Percentiles rank a stretch among this genome's conserved stretches.
Evolutionary conservation across 208 protist species (phyloP).

Genomic region (Naegleria lovaniensis): DNA sequence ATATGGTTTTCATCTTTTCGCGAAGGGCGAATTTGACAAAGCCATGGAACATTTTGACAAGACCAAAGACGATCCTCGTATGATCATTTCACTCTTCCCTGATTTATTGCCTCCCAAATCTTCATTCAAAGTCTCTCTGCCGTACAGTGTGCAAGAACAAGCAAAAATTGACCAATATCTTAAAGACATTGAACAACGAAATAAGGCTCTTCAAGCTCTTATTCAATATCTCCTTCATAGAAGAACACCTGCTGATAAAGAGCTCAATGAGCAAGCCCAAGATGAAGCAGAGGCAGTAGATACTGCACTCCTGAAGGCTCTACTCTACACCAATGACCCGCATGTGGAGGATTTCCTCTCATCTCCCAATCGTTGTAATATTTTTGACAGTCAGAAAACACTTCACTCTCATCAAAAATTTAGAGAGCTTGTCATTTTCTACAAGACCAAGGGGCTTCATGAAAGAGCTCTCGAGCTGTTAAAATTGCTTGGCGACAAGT

Average conservation of each 20-base stretch:
- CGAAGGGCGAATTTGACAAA: constrained; percentile 18
- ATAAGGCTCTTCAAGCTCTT: constrained; percentile 21
- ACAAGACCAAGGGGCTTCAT: constrained; percentile 29
- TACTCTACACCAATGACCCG: constrained; percentile 27
- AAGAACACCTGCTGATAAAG: not conserved
- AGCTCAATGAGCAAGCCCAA: constrained; percentile 9
- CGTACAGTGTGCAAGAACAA: not conserved
- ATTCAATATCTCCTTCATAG: not conserved
- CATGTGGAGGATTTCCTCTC: constrained; percentile 22
- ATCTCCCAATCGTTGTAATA: constrained; percentile 30
- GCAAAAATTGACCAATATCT: not conserved
- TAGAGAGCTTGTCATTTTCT: constrained; percentile 31
- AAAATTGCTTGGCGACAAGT: constrained; percentile 14
- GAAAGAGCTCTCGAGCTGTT: constrained; percentile 30
- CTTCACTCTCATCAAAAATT: constrained; percentile 28
- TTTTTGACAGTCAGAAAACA: constrained; percentile 25
- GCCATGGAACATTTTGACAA: constrained; percentile 33
- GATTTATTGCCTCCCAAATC: not conserved
- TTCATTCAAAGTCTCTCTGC: not conserved
- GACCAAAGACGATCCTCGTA: constrained; percentile 31
- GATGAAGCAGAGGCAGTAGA: constrained; percentile 31
- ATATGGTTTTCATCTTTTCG: constrained; percentile 38
- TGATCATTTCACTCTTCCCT: constrained; percentile 30
- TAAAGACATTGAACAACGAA: constrained; percentile 22
- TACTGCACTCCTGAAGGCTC: constrained; percentile 24